These are phyloP conservation scores for Tolypocladium sp. DNA, from an alignment of 2,329 filamentous ascomycete genomes.

Conservation along the genomic window DNA sequence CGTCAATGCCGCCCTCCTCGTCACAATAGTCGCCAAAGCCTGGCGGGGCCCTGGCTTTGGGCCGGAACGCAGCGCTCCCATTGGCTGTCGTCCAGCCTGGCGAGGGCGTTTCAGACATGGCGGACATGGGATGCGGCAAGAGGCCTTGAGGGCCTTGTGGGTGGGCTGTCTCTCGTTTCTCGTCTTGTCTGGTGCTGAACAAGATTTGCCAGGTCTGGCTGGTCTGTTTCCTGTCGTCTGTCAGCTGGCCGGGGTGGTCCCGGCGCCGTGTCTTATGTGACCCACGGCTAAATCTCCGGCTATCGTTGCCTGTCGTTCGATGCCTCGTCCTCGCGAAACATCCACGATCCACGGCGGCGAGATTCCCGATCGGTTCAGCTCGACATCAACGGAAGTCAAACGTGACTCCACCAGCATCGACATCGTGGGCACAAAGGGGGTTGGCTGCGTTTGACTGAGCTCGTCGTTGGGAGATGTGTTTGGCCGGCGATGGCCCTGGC, in stretches of 20 bases:
- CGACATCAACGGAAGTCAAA: not conserved
- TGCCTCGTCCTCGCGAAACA: not conserved
- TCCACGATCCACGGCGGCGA: not conserved
- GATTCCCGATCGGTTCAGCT: not conserved
- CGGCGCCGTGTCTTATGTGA: not conserved
- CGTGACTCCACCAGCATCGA: not conserved
- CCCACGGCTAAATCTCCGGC: not conserved
- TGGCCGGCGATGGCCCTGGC: no score
- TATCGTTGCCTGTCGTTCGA: not conserved
- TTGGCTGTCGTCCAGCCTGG: slow-evolving; percentile 2
- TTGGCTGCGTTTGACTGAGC: not conserved
- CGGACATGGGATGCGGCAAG: not conserved
- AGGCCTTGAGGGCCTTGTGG: not conserved
- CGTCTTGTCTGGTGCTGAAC: not conserved
- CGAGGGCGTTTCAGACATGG: slow-evolving; percentile 2
- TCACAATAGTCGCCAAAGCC: not conserved
- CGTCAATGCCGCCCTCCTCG: not conserved
- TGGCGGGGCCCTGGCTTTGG: not conserved
- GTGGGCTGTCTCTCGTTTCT: not conserved
- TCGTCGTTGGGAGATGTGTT: not conserved
- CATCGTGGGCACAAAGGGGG: not conserved
- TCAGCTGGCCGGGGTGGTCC: not conserved
- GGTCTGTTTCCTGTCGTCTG: not conserved
- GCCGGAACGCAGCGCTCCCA: slow-evolving; percentile 1
- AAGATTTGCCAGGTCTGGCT: not conserved